Base-by-base conservation (phyloP, 2,329 filamentous ascomycete genomes). In the Penicillium oxalicum region DNA sequence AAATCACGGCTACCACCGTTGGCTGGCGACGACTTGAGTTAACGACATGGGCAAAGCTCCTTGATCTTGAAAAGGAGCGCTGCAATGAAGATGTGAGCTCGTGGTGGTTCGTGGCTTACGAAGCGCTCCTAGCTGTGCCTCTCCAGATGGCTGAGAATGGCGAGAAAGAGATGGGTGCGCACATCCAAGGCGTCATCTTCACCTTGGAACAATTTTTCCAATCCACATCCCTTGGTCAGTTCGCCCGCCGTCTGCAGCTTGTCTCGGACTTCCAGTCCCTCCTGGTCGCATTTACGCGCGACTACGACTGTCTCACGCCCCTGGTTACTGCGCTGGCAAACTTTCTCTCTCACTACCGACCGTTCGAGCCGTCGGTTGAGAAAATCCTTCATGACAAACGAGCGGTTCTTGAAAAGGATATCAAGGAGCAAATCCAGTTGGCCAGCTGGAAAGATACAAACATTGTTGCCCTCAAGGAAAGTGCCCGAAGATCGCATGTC, bases 391-490 rank as follows among this genome's bases (percentile, higher is more conserved):
- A 73, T 18, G 81, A 80, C 39, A 87, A 84, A n/a, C 82, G 89
- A 47, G 73, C 77, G 5, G 76, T 79, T 0, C 77, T 97, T n/a
- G 91, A 97, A 66, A 95, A 90, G 69, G 83, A 89, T 49, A 88
- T 97, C 78, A 91, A 87, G 65, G 88, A 97, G 58, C 84, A 96
- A n/a, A 79, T 98, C 12, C 82, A 95, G 45, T 75, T 98, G 59
- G 90, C 91, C 6, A 96, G 90, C 68, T 98, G 94, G 94, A 96
- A 95, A 67, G 93, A 98, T 59, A 95, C 88, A 24, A 98, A 97
- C 61, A 94, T 98, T 53, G 85, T 86, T 41, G 88, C 89, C 1
- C 74, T 98, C 12, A 82, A 85, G 56, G 90, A 96, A 63, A 97
- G 91, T 67, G 90, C 93, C 1, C 85, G 86, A 60, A 86, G 85